A percentile compares a stretch with the other conserved stretches of the same genome.
Conservation (phyloP, 306 rosid genomes). For the Styphnolobium japonicum region DNA sequence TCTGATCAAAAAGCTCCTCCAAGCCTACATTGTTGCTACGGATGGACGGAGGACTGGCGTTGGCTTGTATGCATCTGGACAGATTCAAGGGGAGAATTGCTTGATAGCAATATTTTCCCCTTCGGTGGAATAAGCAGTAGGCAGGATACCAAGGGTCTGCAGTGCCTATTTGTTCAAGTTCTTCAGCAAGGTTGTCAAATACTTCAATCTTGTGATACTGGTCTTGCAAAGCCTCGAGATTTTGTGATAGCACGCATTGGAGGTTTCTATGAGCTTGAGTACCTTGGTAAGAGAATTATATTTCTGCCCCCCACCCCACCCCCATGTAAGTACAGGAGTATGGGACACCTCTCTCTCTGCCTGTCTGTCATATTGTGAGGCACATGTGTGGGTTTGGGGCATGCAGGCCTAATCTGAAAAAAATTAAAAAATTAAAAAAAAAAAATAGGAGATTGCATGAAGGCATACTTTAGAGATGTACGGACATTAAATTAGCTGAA, state of each 20-base stretch:
- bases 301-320: background rate
- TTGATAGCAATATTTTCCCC: conserved; percentile 87
- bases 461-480: background rate
- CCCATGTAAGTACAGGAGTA: no score
- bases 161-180: conserved; percentile 92
- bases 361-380: background rate
- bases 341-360: no score
- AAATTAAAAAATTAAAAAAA: no score
- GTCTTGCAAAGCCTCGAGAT: conserved; percentile 84
- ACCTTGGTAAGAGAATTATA: conserved; percentile 62
- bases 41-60: conserved; percentile 99
- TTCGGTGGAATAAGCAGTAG: conserved; percentile 99
- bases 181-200: conserved; percentile 96
- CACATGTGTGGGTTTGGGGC: background rate
- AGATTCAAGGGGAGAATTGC: conserved; percentile 94
- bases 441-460: background rate
- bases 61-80: conserved; percentile 99
- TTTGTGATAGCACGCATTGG: conserved; percentile 96
- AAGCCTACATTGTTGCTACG: conserved; percentile 98
- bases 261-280: conserved; percentile 92
- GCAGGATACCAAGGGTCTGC: conserved; percentile 98
- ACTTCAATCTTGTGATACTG: conserved; percentile 86
- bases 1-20: conserved; percentile 65
- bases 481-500: background rate
- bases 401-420: background rate